A percentile compares a stretch with the other conserved stretches of the same genome.
phyloP scores from a whole-genome alignment of 139 green algal genomes.

The Chlamydomonas sphaeroides region DNA sequence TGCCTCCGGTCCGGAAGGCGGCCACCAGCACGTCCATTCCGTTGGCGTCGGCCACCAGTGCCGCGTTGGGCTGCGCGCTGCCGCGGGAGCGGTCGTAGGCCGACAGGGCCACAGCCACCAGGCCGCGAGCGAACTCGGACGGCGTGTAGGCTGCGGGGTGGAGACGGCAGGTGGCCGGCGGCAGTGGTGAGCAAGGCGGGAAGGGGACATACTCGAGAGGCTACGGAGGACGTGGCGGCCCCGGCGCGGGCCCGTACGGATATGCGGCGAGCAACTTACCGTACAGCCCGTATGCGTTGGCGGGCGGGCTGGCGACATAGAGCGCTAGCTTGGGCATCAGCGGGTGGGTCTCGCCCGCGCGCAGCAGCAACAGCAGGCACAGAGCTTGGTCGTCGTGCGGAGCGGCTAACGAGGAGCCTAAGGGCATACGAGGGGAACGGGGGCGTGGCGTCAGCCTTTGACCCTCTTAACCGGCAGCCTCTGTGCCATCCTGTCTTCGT shows the following conservation, averaged over 20 bases:
- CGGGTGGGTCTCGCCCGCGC: neutral
- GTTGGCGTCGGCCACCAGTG: neutral
- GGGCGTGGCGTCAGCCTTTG: no score
- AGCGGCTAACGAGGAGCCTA: neutral
- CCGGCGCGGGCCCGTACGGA: no score
- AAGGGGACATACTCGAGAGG: no score
- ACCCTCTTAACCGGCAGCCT: no score
- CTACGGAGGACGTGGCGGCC: no score
- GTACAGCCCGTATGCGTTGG: no score
- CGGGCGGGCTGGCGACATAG: constrained; percentile 6
- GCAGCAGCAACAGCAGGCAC: constrained; percentile 24
- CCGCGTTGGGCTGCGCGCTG: constrained; percentile 27
- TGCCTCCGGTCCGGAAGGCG: neutral
- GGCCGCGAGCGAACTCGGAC: neutral
- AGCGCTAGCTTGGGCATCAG: constrained; percentile 23
- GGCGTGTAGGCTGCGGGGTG: no score
- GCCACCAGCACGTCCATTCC: constrained; percentile 13
- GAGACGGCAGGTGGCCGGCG: no score
- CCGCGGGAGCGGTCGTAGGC: constrained; percentile 55
- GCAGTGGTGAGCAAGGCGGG: no score
- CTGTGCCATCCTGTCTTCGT: no score
- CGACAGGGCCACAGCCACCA: constrained; percentile 37
- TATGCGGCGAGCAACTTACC: no score
- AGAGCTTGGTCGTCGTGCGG: neutral
- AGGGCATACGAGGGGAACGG: no score